A percentile compares a stretch with the other conserved stretches of the same genome.
Evolutionary conservation across 768 basidiomycete species (phyloP).

Genomic region (Mycena filopes): DNA sequence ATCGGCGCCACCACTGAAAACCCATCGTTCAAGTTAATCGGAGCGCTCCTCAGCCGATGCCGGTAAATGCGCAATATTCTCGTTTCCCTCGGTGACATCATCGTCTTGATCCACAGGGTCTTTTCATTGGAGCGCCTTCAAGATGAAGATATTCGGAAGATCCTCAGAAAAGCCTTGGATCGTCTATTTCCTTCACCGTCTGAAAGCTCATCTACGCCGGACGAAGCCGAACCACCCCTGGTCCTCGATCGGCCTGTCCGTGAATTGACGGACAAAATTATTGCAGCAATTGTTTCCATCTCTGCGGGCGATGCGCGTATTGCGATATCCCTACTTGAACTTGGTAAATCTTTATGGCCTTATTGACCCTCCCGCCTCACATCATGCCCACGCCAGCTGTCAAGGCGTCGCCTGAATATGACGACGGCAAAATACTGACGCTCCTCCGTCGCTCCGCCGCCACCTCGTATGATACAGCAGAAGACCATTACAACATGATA

Average conservation of each 20-base stretch:
- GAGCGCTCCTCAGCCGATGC: slow-evolving; percentile 79
- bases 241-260: slow-evolving; percentile 32
- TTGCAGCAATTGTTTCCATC: slow-evolving; percentile 61
- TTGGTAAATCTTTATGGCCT: too few relatives aligned
- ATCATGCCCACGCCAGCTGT: too few relatives aligned
- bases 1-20: slow-evolving; percentile 92
- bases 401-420: slow-evolving; percentile 48
- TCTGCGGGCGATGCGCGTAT: slow-evolving; percentile 80
- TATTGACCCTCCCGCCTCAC: too few relatives aligned
- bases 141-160: slow-evolving; percentile 65
- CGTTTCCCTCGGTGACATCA: slow-evolving; percentile 29
- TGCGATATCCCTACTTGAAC: slow-evolving; percentile 80
- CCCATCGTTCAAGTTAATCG: slow-evolving; percentile 84
- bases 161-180: slow-evolving; percentile 66
- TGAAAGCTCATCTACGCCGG: slow-evolving; percentile 22
- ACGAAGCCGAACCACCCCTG: not conserved
- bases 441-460: slow-evolving; percentile 72
- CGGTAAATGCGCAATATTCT: slow-evolving; percentile 55
- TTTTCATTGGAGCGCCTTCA: slow-evolving; percentile 77
- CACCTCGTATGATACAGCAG: slow-evolving; percentile 78
- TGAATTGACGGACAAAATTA: slow-evolving; percentile 58
- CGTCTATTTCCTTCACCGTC: slow-evolving; percentile 35
- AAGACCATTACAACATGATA: slow-evolving; percentile 84
- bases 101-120: slow-evolving; percentile 57
- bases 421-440: slow-evolving; percentile 62